Conservation (phyloP, 345 rosid genomes). For the Populus pruinosa region DNA sequence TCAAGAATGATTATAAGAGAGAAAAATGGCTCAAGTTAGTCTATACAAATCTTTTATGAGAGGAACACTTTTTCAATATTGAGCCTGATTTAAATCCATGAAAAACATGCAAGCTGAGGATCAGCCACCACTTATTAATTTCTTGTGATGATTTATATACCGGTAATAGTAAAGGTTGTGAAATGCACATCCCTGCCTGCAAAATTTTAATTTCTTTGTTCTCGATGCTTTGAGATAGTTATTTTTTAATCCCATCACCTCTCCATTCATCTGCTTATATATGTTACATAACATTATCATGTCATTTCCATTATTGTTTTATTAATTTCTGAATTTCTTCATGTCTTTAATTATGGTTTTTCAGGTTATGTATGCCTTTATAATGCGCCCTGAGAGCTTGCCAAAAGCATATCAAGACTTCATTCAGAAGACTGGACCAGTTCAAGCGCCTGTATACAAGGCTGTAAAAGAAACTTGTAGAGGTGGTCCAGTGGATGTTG, state of each 20-base stretch:
- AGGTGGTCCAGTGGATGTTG: slow-evolving; percentile 76
- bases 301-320: neutral
- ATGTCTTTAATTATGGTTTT: neutral
- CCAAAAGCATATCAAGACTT: slow-evolving; percentile 92
- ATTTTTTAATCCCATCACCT: neutral
- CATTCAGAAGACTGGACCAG: slow-evolving; percentile 98
- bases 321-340: neutral
- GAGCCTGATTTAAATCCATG: neutral
- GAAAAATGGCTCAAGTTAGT: neutral
- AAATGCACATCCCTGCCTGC: neutral
- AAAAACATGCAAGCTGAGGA: neutral
- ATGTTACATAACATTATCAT: neutral
- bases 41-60: neutral
- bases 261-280: neutral
- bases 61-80: neutral
- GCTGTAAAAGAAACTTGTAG: slow-evolving; percentile 92
- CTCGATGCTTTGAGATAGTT: neutral
- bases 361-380: slow-evolving; percentile 41
- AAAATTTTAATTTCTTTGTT: neutral
- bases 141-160: neutral
- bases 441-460: slow-evolving; percentile 78
- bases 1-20: neutral
- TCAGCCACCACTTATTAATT: neutral
- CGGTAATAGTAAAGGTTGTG: neutral
- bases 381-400: slow-evolving; percentile 73